Evolutionary conservation across 208 protist species (phyloP), one percentile per base, ranked within the genome.

Genomic region (Trypanosoma caninum): DNA sequence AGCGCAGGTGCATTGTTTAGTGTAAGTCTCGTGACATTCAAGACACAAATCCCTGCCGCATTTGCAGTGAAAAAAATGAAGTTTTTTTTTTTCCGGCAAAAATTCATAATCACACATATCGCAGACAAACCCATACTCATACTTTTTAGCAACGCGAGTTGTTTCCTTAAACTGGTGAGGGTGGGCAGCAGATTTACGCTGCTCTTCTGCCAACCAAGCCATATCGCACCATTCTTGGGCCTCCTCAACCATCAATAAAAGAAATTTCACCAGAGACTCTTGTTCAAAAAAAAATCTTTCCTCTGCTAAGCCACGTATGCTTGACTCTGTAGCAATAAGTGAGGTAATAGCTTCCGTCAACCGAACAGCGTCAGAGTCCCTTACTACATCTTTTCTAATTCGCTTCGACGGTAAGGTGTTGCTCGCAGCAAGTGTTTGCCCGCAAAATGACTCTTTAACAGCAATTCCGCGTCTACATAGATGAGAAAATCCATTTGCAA

Each of bases 31-130:
- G 65, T 84, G 76, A 72, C 89, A 96, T n/a, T 79, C 71, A 3
- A 72, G 53, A 68, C 89, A 96, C 53, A 96, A 54, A 65, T 96
- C 89, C 20, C 81, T 70, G 6, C 89, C 89, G 65, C 89, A 96
- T 22, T 60, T 45, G 65, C 89, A 96, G 65, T 96, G 89, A 50
- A 87, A 96, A 59, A 83, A 86, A 59, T 90, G 76, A 23, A 89
- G 52, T 13, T 63, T 59, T 54, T 59, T 77, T 9, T 78, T 77
- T 35, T 25, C 37, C 8, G 84, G 89, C 14, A 87, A 50, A 59
- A 84, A 93, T 47, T 91, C 83, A 56, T 81, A 83, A 58, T 81
- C 71, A 65, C 89, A 96, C 55, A 82, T 61, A 51, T 96, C 89
- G 62, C 89, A 96, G 20, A 91, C 83, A 59, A 91, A 91, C 22